Percentiles rank a stretch among this genome's conserved stretches.
These are phyloP conservation scores for Boletus reticulatus DNA, from an alignment of 768 basidiomycete genomes.

Conservation along the genomic window DNA sequence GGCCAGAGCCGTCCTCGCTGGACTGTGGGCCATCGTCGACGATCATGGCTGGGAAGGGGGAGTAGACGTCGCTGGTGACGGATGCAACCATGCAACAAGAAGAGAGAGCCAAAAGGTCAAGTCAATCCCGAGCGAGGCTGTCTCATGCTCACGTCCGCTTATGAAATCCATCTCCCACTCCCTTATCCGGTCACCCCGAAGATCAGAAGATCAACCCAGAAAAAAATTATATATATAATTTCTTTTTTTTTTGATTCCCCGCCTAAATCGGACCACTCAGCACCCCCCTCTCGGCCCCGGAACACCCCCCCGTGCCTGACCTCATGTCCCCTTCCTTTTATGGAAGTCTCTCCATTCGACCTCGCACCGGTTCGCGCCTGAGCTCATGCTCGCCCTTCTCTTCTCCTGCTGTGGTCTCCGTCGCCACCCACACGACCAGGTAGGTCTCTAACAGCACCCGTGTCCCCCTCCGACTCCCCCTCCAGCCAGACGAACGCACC, in stretches of 20 bases:
- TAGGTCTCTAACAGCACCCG: conserved; percentile 4
- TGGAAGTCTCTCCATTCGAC: background rate
- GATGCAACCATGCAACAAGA: conserved; percentile 54
- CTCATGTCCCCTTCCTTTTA: conserved; percentile 14
- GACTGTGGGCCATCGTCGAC: conserved; percentile 68
- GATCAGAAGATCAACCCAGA: conserved; percentile 32
- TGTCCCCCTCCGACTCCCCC: background rate
- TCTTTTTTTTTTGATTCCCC: conserved; percentile 8
- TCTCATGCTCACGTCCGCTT: conserved; percentile 44
- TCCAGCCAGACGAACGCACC: conserved; percentile 20
- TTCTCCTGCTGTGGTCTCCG: conserved; percentile 29
- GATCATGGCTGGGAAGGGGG: conserved; percentile 53
- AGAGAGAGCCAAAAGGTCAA: conserved; percentile 12
- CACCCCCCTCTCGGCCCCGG: conserved; percentile 16
- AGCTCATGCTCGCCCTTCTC: conserved; percentile 28
- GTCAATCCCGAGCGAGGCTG: conserved; percentile 43
- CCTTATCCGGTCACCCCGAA: conserved; percentile 28
- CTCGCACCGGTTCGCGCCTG: background rate
- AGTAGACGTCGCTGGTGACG: conserved; percentile 52
- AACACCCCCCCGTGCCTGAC: conserved; percentile 31
- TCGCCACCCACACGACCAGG: conserved; percentile 15
- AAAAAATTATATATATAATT: conserved; percentile 2
- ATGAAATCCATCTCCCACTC: conserved; percentile 31
- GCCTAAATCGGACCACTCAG: conserved; percentile 27
- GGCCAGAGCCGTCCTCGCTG: conserved; percentile 72